Conservation (phyloP, 2,329 filamentous ascomycete genomes). For the Nemania sp. region DNA sequence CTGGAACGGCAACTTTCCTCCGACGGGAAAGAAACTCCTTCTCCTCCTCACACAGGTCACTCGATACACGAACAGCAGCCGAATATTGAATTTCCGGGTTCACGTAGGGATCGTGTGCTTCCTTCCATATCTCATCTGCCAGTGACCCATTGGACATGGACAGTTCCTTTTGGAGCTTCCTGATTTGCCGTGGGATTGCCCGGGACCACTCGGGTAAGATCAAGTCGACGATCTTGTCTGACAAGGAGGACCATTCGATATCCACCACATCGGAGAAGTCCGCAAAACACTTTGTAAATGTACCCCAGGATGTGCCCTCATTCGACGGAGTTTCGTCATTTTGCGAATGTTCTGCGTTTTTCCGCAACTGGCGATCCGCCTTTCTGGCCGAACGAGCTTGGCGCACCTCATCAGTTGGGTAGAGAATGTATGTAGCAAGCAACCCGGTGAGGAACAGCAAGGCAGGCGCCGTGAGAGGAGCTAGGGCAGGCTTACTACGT, state of each 20-base stretch:
- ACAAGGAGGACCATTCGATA: slow-evolving; percentile 65
- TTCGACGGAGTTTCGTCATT: slow-evolving; percentile 29
- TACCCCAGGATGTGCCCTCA: slow-evolving; percentile 59
- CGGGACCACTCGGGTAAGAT: slow-evolving; percentile 88
- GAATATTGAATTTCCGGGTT: slow-evolving; percentile 90
- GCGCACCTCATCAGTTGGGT: slow-evolving; percentile 54
- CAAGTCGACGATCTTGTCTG: slow-evolving; percentile 73
- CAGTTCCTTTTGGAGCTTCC: slow-evolving; percentile 87
- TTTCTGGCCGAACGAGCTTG: slow-evolving; percentile 40
- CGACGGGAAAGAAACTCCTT: slow-evolving; percentile 77
- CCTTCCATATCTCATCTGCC: slow-evolving; percentile 92
- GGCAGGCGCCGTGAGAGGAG: slow-evolving; percentile 47
- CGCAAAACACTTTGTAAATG: slow-evolving; percentile 62
- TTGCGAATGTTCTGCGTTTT: slow-evolving; percentile 31
- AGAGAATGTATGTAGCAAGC: slow-evolving; percentile 56
- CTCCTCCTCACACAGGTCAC: slow-evolving; percentile 86
- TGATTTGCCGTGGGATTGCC: slow-evolving; percentile 78
- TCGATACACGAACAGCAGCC: slow-evolving; percentile 83
- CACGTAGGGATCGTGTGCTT: slow-evolving; percentile 83
- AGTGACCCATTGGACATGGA: slow-evolving; percentile 89
- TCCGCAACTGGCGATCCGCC: slow-evolving; percentile 30
- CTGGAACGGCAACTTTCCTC: slow-evolving; percentile 74
- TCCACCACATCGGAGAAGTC: slow-evolving; percentile 67
- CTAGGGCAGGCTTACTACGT: slow-evolving; percentile 45
- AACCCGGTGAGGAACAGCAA: slow-evolving; percentile 51